Percentiles rank a stretch among this genome's conserved stretches.
phyloP scores from a whole-genome alignment of 1,284 basidiomycete species.

The Ustilago shanxiensis region DNA sequence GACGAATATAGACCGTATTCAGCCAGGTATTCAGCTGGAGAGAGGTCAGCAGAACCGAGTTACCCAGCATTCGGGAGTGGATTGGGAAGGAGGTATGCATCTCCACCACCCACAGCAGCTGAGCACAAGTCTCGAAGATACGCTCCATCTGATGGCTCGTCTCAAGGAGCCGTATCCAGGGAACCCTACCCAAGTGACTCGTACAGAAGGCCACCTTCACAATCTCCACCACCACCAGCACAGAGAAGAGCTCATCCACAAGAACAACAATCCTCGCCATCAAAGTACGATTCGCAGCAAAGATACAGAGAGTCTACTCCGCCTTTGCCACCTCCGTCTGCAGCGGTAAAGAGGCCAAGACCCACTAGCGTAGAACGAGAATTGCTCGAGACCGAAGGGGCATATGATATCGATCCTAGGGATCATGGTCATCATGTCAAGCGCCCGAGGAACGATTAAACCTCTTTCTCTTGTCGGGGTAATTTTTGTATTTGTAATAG shows the following conservation, averaged over 20 bases:
- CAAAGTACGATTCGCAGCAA: slow-evolving; percentile 15
- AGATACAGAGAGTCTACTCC: slow-evolving; percentile 28
- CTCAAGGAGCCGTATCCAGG: slow-evolving; percentile 7
- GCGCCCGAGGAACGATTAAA: slow-evolving; percentile 42
- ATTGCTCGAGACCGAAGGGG: slow-evolving; percentile 25
- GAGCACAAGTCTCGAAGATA: slow-evolving; percentile 4
- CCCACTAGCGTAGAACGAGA: slow-evolving; percentile 29
- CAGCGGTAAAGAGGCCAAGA: slow-evolving; percentile 35
- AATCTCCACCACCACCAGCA: slow-evolving; percentile 23
- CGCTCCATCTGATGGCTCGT: slow-evolving; percentile 17
- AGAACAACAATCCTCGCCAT: slow-evolving; percentile 26
- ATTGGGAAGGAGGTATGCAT: slow-evolving; percentile 19
- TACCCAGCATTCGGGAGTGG: slow-evolving; percentile 28
- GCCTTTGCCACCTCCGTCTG: slow-evolving; percentile 9
- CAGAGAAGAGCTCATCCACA: slow-evolving; percentile 12
- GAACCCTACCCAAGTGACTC: slow-evolving; percentile 10
- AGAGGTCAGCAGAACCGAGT: slow-evolving; percentile 12
- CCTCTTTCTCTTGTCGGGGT: neutral
- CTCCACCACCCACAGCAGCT: slow-evolving; percentile 16
- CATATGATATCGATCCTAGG: slow-evolving; percentile 10
- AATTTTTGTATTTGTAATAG: slow-evolving; percentile 23
- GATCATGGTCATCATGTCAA: slow-evolving; percentile 22
- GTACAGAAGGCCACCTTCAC: slow-evolving; percentile 13
- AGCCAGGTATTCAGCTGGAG: slow-evolving; percentile 18
- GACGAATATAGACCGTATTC: slow-evolving; percentile 29